Evolutionary conservation across 2,329 filamentous ascomycete genomes (phyloP).

Genomic region (Fusarium sp.): DNA sequence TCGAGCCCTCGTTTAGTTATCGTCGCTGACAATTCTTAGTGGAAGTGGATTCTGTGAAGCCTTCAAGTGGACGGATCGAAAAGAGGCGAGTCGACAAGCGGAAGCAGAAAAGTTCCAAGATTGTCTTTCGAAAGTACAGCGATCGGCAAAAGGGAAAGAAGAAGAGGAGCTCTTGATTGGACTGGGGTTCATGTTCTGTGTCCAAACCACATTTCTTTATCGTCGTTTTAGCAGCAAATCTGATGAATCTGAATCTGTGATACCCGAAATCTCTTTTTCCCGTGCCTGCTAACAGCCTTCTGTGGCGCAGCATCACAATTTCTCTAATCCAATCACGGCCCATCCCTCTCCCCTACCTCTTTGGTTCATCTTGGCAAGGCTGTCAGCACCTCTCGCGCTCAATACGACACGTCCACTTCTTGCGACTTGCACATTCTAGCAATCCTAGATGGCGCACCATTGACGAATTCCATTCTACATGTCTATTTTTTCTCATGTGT

Average conservation of each 20-base stretch:
- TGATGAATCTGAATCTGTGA: constrained; percentile 47
- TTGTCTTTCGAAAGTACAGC: constrained; percentile 74
- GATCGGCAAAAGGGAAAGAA: constrained; percentile 65
- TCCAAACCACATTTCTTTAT: constrained; percentile 15
- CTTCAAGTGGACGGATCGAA: constrained; percentile 55
- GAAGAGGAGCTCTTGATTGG: constrained; percentile 48
- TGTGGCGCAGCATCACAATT: constrained; percentile 44
- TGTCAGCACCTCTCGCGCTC: constrained; percentile 37
- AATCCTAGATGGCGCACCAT: constrained; percentile 37
- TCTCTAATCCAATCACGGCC: constrained; percentile 37
- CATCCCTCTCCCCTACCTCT: constrained; percentile 35
- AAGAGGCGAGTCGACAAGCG: constrained; percentile 73
- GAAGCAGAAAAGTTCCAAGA: constrained; percentile 68
- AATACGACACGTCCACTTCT: constrained; percentile 49
- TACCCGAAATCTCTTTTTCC: constrained; percentile 42
- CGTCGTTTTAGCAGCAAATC: constrained; percentile 47
- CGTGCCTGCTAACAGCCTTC: constrained; percentile 41
- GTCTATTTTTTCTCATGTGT: constrained; percentile 13
- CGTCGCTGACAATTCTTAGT: constrained; percentile 55
- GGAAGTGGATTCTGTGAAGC: constrained; percentile 69
- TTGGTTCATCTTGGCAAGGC: constrained; percentile 46
- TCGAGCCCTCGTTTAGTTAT: constrained; percentile 16
- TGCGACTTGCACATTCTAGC: constrained; percentile 22
- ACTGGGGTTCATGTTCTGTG: constrained; percentile 10
- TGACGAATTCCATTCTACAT: constrained; percentile 19